Base-by-base conservation (phyloP, 371 early-diverging fungal species). In the Circinella umbellata region DNA sequence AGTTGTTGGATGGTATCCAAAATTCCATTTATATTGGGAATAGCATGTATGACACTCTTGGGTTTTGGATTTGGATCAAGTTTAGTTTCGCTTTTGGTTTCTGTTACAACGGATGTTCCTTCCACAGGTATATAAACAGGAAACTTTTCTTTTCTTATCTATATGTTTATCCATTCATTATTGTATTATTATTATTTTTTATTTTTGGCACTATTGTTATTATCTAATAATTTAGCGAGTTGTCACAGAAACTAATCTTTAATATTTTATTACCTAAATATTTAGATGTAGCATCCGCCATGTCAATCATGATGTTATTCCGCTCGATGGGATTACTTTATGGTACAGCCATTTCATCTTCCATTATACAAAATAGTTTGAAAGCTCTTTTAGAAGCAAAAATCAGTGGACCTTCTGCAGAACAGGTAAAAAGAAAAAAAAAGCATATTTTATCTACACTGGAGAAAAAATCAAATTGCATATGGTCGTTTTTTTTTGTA, bases 231-330 rank as follows among this genome's bases (percentile, higher is more conserved):
- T n/a, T n/a, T n/a, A n/a, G n/a, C n/a, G n/a, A n/a, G n/a, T n/a
- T n/a, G n/a, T n/a, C n/a, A n/a, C n/a, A 27, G 27, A 27, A 27
- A 27, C 27, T 27, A 27, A 27, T 27, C 2, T 27, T 27, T 27
- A n/a, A n/a, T n/a, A n/a, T n/a, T n/a, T n/a, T n/a, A n/a, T n/a
- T n/a, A 27, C 2, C 27, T 27, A 27, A 42, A 42, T 17, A 20
- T 67, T 35, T 61, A 67, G 68, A 67, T 4, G 42, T 38, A 36
- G 61, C 68, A 38, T 51, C 49, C 17, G 60, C 68, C 20, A 67
- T 67, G 49, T 59, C 68, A 5, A 49, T 67, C 18, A 34, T 47
- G 48, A 47, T 61, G 27, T 6, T 67, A 9, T 59, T 61, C 54
- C 68, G 68, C 7, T 59, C 36, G 9, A 67, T 48, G 47, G 68